Evolutionary conservation across 2,329 filamentous ascomycete genomes (phyloP).

Genomic region (Sphaceloma murrayae): DNA sequence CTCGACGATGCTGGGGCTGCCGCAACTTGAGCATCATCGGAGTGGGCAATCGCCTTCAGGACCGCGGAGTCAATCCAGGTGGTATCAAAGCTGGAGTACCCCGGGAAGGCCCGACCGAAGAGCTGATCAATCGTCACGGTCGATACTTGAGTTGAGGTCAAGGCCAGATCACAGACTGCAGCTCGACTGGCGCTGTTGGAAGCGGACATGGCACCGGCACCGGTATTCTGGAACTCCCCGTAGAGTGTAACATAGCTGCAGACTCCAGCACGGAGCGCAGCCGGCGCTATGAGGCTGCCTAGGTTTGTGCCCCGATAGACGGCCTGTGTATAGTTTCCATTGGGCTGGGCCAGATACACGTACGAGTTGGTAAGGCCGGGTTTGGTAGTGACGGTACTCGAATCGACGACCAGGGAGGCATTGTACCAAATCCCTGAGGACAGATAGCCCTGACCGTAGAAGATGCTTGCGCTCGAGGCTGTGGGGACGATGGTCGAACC

Average conservation of each 20-base stretch:
- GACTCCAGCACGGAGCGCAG: conserved; percentile 29
- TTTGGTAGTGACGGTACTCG: conserved; percentile 18
- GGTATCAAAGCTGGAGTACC: conserved; percentile 28
- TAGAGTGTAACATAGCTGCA: conserved; percentile 27
- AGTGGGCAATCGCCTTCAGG: conserved; percentile 27
- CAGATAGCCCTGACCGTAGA: conserved; percentile 17
- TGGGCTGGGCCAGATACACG: conserved; percentile 37
- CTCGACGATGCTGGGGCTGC: conserved; percentile 12
- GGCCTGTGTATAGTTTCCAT: conserved; percentile 32
- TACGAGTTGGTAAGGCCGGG: conserved; percentile 27
- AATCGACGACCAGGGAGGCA: conserved; percentile 20
- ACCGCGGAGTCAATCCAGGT: conserved; percentile 34
- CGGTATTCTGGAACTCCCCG: conserved; percentile 36
- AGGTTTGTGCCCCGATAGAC: conserved; percentile 36
- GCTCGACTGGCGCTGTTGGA: conserved; percentile 29
- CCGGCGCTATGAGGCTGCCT: conserved; percentile 31
- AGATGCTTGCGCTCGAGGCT: conserved; percentile 27
- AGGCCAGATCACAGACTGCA: conserved; percentile 27
- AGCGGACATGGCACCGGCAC: conserved; percentile 33
- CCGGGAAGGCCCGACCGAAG: conserved; percentile 29
- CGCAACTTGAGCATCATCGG: conserved; percentile 25
- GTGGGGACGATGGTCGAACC: conserved; percentile 36
- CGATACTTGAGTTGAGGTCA: conserved; percentile 30
- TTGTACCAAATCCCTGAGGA: conserved; percentile 17
- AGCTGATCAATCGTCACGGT: conserved; percentile 30